Evolutionary conservation across 805 yeast genomes (phyloP), one percentile per base, ranked within the genome.

Genomic region (Brettanomyces anomalus): DNA sequence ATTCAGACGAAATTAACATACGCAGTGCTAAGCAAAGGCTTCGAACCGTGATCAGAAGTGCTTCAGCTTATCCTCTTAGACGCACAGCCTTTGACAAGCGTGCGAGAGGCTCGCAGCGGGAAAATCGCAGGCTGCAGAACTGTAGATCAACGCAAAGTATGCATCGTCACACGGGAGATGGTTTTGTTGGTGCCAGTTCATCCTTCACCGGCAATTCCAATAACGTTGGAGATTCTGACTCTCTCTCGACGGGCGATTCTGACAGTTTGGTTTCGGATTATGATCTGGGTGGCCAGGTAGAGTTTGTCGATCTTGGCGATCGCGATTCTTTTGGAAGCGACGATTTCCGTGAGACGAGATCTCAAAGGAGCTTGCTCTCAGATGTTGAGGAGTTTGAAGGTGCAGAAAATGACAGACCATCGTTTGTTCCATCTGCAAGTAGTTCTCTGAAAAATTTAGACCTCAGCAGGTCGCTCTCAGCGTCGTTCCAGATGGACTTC

Each of bases 1-100:
- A 74, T 51, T 72, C 77, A 2, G 81, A 75, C 56, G 75, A 74
- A 39, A 66, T 71, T 44, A 66, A 75, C 48, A 75, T 75, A 21
- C 66, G 67, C 49, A 66, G 60, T 46, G 76, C 77, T 21, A 65
- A 65, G 47, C 68, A 70, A 45, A 64, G 67, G 50, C 56, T 76
- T 26, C 60, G 54, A 41, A 48, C 54, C 21, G 57, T 62, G 14
- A 57, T 62, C 17, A 46, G 64, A 35, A 55, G 60, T 43, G 61
- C 60, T 4, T 62, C 66, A 30, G 62, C 65, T 1, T 43, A 49
- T 34, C 64, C 62, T 6, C 57, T 61, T 7, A 44, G 61, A 33
- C 55, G 58, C 3, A 43, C 31, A 7, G 20, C 36, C 24, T 19
- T 28, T 10, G 41, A 17, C 34, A 28, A 32, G 15, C 18, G n/a